Conservation (phyloP, 208 protist species). For the Leishmania lainsoni region DNA sequence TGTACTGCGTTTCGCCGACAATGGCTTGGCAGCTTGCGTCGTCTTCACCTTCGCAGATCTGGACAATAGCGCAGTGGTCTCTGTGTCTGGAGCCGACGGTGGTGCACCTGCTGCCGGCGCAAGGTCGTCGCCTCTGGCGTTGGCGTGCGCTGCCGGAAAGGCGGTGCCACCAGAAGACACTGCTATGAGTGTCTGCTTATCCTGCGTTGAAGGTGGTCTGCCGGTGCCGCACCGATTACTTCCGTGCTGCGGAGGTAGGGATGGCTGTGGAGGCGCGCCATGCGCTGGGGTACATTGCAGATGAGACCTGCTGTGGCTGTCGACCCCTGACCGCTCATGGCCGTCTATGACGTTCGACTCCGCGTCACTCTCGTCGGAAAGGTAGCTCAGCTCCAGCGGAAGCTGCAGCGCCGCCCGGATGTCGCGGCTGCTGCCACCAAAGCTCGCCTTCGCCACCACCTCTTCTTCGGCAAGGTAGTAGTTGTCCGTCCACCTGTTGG, state of each 20-base stretch:
- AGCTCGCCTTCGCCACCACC: conserved; percentile 30
- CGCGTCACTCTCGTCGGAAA: conserved; percentile 28
- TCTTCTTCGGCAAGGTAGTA: conserved; percentile 66
- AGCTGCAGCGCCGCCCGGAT: conserved; percentile 51
- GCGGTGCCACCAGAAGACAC: not conserved
- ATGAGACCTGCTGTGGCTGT: not conserved
- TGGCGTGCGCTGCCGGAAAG: not conserved
- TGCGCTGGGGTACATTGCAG: not conserved
- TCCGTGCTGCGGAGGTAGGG: not conserved
- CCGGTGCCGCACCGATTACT: not conserved
- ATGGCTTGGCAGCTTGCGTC: not conserved
- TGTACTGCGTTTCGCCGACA: not conserved
- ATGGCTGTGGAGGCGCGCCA: not conserved
- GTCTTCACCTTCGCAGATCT: not conserved
- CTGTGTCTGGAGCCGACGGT: not conserved
- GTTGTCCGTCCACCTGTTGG: conserved; percentile 89
- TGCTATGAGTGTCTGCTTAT: not conserved
- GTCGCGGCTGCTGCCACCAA: conserved; percentile 34
- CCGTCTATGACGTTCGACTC: conserved; percentile 4
- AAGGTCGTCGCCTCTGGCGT: not conserved
- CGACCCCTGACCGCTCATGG: not conserved
- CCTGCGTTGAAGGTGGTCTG: not conserved
- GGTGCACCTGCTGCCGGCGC: not conserved
- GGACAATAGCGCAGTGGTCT: not conserved
- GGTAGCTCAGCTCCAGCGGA: conserved; percentile 52